Evolutionary conservation across 192 early-diverging fungal species (phyloP), one percentile per base, ranked within the genome.

Genomic region (Coemansia sp.): DNA sequence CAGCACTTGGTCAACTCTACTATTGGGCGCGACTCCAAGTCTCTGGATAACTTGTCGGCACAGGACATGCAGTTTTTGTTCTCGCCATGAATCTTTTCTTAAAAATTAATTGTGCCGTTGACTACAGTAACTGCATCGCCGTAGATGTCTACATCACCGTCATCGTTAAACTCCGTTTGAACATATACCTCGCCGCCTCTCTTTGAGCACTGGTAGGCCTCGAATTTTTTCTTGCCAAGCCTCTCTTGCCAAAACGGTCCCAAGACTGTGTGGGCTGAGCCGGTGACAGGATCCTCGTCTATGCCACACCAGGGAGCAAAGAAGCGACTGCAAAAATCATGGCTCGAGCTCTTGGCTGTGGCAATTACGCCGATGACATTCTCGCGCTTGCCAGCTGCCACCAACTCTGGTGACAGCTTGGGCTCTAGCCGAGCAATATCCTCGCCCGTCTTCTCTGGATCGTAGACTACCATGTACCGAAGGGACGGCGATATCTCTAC

Each of bases 61-160:
- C 91, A 94, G 45, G 93, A 96, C 71, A 79, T 95, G 72, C 82
- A 86, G 68, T 94, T 96, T 75, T 66, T 95, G 41, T 95, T 95
- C 77, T 88, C 91, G 2, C 82, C 90, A 37, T 92, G 84, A 83
- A 28, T 47, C 20, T 33, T 36, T 57, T 56, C 23, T 7, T 55
- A 59, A 4, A 68, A 6, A 33, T 59, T 39, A 18, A 72, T 55
- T 10, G 58, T 58, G 2, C 73, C 73, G 2, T 37, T 59, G 60
- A 76, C 61, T 11, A 76, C 43, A 20, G 62, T 61, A 14, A 70
- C 59, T 0, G 68, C 64, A 21, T 21, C 36, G 23, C 73, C 73
- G 26, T 39, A 7, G n/a, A 76, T 43, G 36, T n/a, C 47, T n/a
- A 76, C 64, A 12, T 39, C 23, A 12, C 2, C 12, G 48, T 66